Evolutionary conservation across 2,329 filamentous ascomycete genomes (phyloP), one percentile per base, ranked within the genome.

Genomic region (Cladophialophora immunda): DNA sequence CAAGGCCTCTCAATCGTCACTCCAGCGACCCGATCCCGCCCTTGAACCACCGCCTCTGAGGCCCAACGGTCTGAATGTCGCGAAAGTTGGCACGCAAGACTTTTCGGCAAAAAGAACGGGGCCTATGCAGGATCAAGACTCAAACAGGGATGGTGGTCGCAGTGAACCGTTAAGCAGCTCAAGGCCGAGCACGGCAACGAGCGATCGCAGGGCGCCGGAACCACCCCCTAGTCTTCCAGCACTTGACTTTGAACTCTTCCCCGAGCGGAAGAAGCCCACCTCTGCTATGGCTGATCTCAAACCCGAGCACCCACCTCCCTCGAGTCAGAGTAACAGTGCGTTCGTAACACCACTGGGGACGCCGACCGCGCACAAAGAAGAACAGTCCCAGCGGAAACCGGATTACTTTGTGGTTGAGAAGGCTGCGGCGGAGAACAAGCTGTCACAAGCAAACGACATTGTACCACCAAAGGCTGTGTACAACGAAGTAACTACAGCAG

Each of bases 271-370:
- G 53, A 66, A 56, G 19, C 30, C 71, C 29, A n/a, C 32, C 6
- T 8, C 54, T 5, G 27, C 36, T 38, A 52, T 66, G 34, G 58
- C 70, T 13, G 70, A 66, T 53, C 71, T 71, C 32, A 76, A 73
- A 63, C 59, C 76, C 1, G 75, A 75, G 32, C 74, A 64, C 53
- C 53, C 72, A 53, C 75, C 75, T 32, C 67, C 75, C 8, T 67
- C 75, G 19, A 75, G 75, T 64, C 76, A 77, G 53, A 67, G 59
- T 45, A 73, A 67, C 30, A 75, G 76, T 27, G 75, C 72, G 55
- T 73, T 78, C 36, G 77, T 79, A 19, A 76, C 77, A 30, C 77
- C 79, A 17, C 66, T 78, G 6, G 74, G 74, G 36, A 78, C 76
- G 52, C 78, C 79, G 38, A 75, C 72, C 32, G 75, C 74, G 68